Conservation (phyloP, 345 rosid genomes). For the sweet orange (Citrus sinensis) region DNA sequence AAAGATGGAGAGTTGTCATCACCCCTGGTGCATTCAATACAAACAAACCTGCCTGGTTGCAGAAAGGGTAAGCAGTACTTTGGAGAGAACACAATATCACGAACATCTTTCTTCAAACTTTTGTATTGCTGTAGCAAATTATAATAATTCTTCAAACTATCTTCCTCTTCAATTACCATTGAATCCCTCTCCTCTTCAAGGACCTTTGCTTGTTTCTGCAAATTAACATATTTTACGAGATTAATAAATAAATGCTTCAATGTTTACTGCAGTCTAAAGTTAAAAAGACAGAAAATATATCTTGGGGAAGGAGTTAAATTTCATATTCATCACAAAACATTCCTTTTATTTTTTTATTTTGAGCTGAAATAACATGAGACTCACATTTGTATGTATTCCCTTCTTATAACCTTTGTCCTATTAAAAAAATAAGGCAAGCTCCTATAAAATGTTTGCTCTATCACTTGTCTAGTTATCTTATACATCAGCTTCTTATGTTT, state of each 20-base stretch:
- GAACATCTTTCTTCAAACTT: constrained; percentile 72
- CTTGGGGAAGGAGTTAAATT: not conserved
- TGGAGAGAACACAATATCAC: constrained; percentile 75
- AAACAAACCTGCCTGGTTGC: constrained; percentile 77
- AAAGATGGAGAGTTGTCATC: constrained; percentile 58
- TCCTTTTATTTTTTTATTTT: not conserved
- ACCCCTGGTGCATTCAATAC: constrained; percentile 46
- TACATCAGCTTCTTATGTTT: not conserved
- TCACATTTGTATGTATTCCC: not conserved
- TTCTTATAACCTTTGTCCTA: not conserved
- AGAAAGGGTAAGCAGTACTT: constrained; percentile 81
- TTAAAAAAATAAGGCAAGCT: not conserved
- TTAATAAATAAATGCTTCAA: constrained; percentile 4
- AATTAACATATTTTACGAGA: constrained; percentile 18
- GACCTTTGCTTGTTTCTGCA: constrained; percentile 71
- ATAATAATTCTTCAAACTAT: constrained; percentile 73
- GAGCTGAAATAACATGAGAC: not conserved
- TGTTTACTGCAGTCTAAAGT: not conserved
- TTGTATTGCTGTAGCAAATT: constrained; percentile 67
- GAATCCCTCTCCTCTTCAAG: constrained; percentile 89
- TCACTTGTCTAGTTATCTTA: not conserved
- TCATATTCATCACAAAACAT: no score
- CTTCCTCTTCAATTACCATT: constrained; percentile 91
- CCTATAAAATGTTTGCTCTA: not conserved
- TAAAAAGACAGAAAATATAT: not conserved